Evolutionary conservation across 176 grass and related monocot species (phyloP), one percentile per base, ranked within the genome.

Genomic region (Ampelocalamus luodianensis): DNA sequence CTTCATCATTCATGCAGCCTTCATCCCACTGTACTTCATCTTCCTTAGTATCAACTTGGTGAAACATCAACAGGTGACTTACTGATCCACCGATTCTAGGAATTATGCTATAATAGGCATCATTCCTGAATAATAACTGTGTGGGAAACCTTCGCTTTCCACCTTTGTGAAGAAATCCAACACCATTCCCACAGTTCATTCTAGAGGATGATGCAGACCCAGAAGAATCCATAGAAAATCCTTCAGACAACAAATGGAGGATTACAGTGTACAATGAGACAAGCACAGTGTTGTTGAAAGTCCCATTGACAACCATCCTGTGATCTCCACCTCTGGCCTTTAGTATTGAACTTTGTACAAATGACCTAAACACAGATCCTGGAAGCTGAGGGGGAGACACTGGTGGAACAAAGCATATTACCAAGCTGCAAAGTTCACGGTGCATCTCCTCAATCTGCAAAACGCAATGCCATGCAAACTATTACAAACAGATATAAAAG

Each of bases 381-480:
- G 88, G 94, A 78, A 72, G 79, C 81, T 83, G 83, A 68, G 72
- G 74, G 5, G 84, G 84, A 38, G 62, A 81, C 0, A 72, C 82
- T 64, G 87, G 89, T 80, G 94, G 94, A 10, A 85, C 79, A 79
- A 96, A 96, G 56, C 60, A 81, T 80, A 96, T 91, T 48, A 93
- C 87, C 82, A 96, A 88, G 76, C 84, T 88, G 79, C 94, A 96
- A 74, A 96, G 84, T 20, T 86, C 87, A 44, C 78, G 74, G 69
- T 96, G 94, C 89, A 91, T 93, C 75, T 93, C 94, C 54, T 96
- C 94, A 86, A 96, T 91, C 91, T 96, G 91, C 13, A 88, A 76
- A 72, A 81, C 4, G 38, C 18, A 67, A 37, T 39, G 51, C 23
- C 45, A 65, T 76, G 34, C 36, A 34, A 74, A 73, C 45, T 59